Base-by-base conservation (phyloP, 139 green algal species). In the Chlorella vulgaris region DNA sequence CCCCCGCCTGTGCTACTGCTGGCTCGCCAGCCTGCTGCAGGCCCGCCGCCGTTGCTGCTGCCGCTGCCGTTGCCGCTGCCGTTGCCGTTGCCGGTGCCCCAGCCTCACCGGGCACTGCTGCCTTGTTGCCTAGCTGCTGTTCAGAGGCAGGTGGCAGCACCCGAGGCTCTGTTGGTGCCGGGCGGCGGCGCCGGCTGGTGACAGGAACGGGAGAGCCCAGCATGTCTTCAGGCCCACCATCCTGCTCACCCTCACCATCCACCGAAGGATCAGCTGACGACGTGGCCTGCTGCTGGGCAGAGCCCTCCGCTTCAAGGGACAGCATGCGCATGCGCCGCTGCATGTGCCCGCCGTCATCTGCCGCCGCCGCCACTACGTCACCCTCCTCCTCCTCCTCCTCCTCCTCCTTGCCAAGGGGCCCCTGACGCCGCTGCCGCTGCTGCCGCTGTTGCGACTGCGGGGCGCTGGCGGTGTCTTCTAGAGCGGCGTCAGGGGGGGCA, bases 311-410 rank as follows among this genome's bases (percentile, higher is more conserved):
- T 26, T 79, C 73, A 35, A 79, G 10, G 0, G 53, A 69, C 8
- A 79, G 73, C 73, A 79, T 79, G 73, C 73, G 73, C 73, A 79
- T 79, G 73, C 73, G 73, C 35, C 36, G 51, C 73, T 68, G 53
- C 26, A 60, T 38, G 35, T 65, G 55, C 13, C 55, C 53, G n/a
- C n/a, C 70, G 31, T 78, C 70, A 1, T 63, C 70, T 1, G 31
- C 47, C 4, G 31, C 47, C 13, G 47, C 47, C 10, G 47, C 47
- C 10, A 24, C 47, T 15, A 10, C 47, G 55, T n/a, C 18, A 31
- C 22, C 55, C 55, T 15, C 55, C 55, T 21, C 5, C 5, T 5
- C 55, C 18, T 65, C 5, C 22, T 21, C 63, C 63, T 15, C 63
- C 63, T 22, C 63, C 29, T 58, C 13, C 47, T 10, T 10, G 10